Evolutionary conservation across 2,329 filamentous ascomycete species (phyloP).

Genomic region (Exophiala sideris): DNA sequence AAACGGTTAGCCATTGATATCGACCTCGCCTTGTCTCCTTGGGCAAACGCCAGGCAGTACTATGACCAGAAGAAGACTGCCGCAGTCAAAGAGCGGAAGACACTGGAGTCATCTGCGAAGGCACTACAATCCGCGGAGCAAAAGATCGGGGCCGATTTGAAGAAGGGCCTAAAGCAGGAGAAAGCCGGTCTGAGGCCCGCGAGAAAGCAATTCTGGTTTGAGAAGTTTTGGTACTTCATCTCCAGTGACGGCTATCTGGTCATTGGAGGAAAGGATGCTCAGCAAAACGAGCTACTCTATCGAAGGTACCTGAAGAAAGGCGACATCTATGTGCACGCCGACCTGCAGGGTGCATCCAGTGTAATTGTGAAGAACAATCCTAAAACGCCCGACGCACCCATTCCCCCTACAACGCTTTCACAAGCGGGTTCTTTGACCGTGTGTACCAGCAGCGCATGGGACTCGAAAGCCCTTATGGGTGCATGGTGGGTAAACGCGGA

Average conservation of each 20-base stretch:
- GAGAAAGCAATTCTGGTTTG: slow-evolving; percentile 86
- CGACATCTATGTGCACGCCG: slow-evolving; percentile 88
- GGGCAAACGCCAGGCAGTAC: slow-evolving; percentile 86
- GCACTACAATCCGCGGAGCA: slow-evolving; percentile 87
- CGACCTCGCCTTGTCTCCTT: slow-evolving; percentile 75
- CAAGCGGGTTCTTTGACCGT: slow-evolving; percentile 86
- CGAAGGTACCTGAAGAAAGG: slow-evolving; percentile 79
- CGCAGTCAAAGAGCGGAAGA: slow-evolving; percentile 83
- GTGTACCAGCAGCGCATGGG: slow-evolving; percentile 86
- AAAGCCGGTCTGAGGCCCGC: slow-evolving; percentile 82
- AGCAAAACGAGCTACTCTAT: slow-evolving; percentile 92
- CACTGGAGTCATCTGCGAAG: slow-evolving; percentile 71
- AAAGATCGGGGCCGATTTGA: slow-evolving; percentile 81
- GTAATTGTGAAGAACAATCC: slow-evolving; percentile 88
- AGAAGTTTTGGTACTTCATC: slow-evolving; percentile 94
- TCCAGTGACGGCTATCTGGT: slow-evolving; percentile 94
- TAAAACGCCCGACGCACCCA: slow-evolving; percentile 72
- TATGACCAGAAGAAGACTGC: slow-evolving; percentile 85
- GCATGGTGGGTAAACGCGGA: slow-evolving; percentile 93
- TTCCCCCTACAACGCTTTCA: slow-evolving; percentile 84
- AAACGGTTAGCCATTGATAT: slow-evolving; percentile 71
- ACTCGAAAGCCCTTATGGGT: slow-evolving; percentile 91
- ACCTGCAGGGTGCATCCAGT: slow-evolving; percentile 77
- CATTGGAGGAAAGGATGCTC: slow-evolving; percentile 79
- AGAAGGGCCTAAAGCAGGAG: slow-evolving; percentile 85